Base-by-base conservation (phyloP, 495 filamentous ascomycete genomes). In the Tuber umbilicatum region DNA sequence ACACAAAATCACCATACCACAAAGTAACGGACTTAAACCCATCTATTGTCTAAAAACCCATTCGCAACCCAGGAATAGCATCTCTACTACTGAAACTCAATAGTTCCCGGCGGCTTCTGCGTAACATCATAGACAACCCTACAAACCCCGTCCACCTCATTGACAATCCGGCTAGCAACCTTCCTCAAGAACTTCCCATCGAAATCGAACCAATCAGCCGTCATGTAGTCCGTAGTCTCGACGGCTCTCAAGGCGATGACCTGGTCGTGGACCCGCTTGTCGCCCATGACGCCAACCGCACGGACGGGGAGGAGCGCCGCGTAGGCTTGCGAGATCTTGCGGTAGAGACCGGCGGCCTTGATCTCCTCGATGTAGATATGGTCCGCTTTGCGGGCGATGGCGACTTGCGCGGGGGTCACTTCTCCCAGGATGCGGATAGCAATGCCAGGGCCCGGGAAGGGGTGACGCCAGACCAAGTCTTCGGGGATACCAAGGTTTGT, bases 361-460 rank as follows among this genome's bases (percentile, higher is more conserved):
- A 99, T 97, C 88, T 91, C 92, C 72, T 88, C 86, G 80, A 97
- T 96, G 85, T 94, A 99, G 81, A 93, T 93, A 76, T 92, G 83
- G 82, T 98, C 95, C 3, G 95, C 95, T 80, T 92, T 85, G 27
- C 94, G 87, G 23, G 90, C 93, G 50, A 97, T 96, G 39, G 88
- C 87, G 39, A 97, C 90, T 71, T 90, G 88, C 78, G 94, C 91
- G 5, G 86, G 85, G 17, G 91, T 97, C 6, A 97, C 92, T 74
- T 97, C 94, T 50, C 95, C 95, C 0, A 97, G 85, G 70, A 98
- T 90, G 70, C 95, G 89, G 80, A 98, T 93, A 37, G 90, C 95
- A 74, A 99, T 89, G 7, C 94, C 95, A 0, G 95, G 93, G 19
- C 91, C 84, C 5, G 91, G 92, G 86, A 96, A 93, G 45, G 93